These are phyloP conservation scores for Achaetomium macrosporum DNA, from an alignment of 2,329 filamentous ascomycete species.

Conservation along the genomic window DNA sequence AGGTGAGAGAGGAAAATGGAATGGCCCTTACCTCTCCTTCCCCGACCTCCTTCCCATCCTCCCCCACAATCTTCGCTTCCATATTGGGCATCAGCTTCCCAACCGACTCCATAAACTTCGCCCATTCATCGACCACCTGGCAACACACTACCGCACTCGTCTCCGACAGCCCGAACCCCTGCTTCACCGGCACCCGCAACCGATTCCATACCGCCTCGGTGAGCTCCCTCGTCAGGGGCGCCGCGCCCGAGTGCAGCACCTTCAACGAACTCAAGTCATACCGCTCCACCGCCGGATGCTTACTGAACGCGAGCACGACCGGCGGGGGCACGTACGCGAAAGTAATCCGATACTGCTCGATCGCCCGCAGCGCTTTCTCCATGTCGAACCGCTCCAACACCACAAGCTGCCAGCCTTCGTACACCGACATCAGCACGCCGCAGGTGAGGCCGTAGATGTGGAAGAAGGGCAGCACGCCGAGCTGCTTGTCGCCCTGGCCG, in stretches of 20 bases:
- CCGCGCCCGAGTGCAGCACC: constrained; percentile 83
- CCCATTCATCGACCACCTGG: constrained; percentile 71
- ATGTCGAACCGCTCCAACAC: constrained; percentile 79
- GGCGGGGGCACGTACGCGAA: constrained; percentile 81
- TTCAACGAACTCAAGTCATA: constrained; percentile 75
- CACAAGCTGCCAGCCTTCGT: constrained; percentile 59
- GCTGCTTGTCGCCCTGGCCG: constrained; percentile 62
- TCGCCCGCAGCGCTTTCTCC: constrained; percentile 67
- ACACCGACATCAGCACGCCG: constrained; percentile 63
- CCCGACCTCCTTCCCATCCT: constrained; percentile 50
- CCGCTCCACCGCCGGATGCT: constrained; percentile 69
- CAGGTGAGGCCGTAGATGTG: constrained; percentile 81
- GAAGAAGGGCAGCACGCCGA: constrained; percentile 83
- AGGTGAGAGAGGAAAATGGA: background rate
- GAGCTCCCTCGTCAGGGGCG: constrained; percentile 75
- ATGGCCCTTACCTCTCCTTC: constrained; percentile 38
- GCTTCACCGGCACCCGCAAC: constrained; percentile 75
- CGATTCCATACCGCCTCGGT: constrained; percentile 69
- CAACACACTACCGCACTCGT: constrained; percentile 74
- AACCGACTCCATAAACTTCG: constrained; percentile 68
- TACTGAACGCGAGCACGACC: constrained; percentile 72
- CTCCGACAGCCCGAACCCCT: constrained; percentile 87
- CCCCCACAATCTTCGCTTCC: constrained; percentile 72
- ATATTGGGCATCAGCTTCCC: constrained; percentile 74
- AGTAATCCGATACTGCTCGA: constrained; percentile 70